These are phyloP conservation scores for Wickerhamiella occidentalis DNA, from an alignment of 805 yeast species.

Conservation along the genomic window DNA sequence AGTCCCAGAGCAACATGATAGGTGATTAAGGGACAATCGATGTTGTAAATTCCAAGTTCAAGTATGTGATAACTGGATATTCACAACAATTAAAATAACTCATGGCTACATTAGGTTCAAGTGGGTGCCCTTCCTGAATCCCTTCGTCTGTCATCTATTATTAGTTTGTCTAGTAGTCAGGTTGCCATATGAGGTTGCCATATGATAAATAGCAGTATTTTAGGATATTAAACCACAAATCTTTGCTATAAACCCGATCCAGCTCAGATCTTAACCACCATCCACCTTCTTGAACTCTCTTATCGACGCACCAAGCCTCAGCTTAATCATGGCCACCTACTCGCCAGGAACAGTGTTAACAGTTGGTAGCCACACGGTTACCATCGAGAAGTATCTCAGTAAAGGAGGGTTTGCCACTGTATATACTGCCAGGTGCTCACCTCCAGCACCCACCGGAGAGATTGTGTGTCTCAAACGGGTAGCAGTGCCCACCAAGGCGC, in stretches of 20 bases:
- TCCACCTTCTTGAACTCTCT: not conserved
- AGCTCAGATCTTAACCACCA: too few species aligned
- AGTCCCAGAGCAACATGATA: not conserved
- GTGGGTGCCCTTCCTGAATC: too few species aligned
- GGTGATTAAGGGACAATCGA: not conserved
- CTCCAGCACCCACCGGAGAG: conserved; percentile 42
- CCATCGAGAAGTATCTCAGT: conserved; percentile 58
- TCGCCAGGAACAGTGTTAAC: conserved; percentile 65
- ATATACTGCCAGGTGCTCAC: conserved; percentile 61
- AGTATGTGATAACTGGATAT: too few species aligned
- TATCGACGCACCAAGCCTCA: not conserved
- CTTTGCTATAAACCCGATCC: too few species aligned
- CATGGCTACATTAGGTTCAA: too few species aligned
- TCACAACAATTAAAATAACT: too few species aligned
- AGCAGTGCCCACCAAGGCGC: conserved; percentile 83
- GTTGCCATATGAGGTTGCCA: too few species aligned
- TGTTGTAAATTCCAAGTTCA: too few species aligned
- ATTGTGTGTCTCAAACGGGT: conserved; percentile 83
- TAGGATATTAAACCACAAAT: too few species aligned
- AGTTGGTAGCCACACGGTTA: conserved; percentile 73
- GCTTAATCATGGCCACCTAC: conserved; percentile 33
- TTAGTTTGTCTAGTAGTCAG: too few species aligned
- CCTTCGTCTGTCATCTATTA: too few species aligned
- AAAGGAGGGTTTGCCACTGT: conserved; percentile 95
- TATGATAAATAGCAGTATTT: too few species aligned